Evolutionary conservation across 306 rosid species (phyloP).

Genomic region (Quercus bicolor): DNA sequence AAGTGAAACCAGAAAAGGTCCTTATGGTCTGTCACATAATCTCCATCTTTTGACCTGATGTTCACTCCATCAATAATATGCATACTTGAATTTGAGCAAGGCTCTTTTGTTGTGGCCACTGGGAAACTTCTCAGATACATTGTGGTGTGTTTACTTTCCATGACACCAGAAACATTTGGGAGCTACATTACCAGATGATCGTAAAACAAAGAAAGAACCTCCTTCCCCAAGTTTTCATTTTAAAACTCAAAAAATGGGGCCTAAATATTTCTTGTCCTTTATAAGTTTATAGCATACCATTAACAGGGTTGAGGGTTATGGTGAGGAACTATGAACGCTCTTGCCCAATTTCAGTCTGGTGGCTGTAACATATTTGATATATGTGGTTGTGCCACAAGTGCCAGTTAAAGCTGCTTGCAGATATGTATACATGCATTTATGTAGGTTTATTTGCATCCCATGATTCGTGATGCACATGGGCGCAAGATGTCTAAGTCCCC

Average conservation of each 20-base stretch:
- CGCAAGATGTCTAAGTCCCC: slow-evolving; percentile 96
- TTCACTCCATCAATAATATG: neutral
- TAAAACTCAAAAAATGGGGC: neutral
- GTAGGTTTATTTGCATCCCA: slow-evolving; percentile 95
- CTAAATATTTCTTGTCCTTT: neutral
- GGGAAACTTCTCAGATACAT: neutral
- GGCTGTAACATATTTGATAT: neutral
- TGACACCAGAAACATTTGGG: neutral
- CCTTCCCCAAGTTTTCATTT: neutral
- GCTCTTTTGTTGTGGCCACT: neutral
- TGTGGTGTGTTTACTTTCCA: neutral
- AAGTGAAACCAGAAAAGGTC: neutral
- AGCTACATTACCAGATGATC: neutral
- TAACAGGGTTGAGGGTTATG: neutral
- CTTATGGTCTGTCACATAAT: neutral
- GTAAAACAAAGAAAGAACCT: neutral
- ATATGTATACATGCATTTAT: neutral
- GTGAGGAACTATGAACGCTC: no score
- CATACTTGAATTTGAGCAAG: neutral
- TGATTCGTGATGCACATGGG: slow-evolving; percentile 97
- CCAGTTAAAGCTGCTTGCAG: neutral
- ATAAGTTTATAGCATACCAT: neutral
- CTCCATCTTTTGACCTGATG: no score
- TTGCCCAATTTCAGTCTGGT: neutral
- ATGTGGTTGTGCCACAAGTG: neutral